Evolutionary conservation across 768 basidiomycete genomes (phyloP).

Genomic region (Phanerodontia chrysosporium): DNA sequence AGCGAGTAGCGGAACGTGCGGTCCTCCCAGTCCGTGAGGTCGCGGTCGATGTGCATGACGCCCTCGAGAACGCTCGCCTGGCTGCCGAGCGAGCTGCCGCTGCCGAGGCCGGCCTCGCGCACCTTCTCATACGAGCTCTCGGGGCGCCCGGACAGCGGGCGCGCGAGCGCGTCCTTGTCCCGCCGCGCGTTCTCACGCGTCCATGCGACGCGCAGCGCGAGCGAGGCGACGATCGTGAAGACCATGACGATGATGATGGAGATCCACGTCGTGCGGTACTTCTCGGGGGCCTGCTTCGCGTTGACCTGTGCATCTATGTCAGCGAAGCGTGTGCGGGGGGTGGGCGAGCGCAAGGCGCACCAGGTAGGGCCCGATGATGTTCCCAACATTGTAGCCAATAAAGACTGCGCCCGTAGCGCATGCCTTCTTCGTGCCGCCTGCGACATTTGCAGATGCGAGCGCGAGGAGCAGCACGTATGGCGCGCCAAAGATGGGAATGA

Average conservation of each 20-base stretch:
- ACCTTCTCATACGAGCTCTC: not conserved
- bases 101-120: not conserved
- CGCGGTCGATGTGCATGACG: conserved; percentile 9
- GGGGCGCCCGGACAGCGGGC: not conserved
- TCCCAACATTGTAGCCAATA: conserved; percentile 12
- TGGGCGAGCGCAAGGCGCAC: not conserved
- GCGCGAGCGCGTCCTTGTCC: conserved; percentile 5
- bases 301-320: conserved; percentile 1
- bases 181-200: conserved; percentile 8
- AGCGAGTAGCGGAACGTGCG: conserved; percentile 5
- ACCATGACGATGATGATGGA: conserved; percentile 8
- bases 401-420: conserved; percentile 10
- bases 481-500: conserved; percentile 9
- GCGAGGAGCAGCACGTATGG: conserved; percentile 10
- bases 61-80: conserved; percentile 4
- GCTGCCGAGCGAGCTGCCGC: not conserved
- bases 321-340: not conserved
- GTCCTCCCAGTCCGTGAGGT: conserved; percentile 12
- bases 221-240: conserved; percentile 5
- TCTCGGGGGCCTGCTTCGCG: conserved; percentile 2
- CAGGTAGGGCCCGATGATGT: conserved; percentile 11
- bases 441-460: conserved; percentile 3
- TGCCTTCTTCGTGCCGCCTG: conserved; percentile 11
- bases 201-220: conserved; percentile 3
- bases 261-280: conserved; percentile 14